phyloP scores from a whole-genome alignment of 495 filamentous ascomycete species.

The Penicillium fimorum region DNA sequence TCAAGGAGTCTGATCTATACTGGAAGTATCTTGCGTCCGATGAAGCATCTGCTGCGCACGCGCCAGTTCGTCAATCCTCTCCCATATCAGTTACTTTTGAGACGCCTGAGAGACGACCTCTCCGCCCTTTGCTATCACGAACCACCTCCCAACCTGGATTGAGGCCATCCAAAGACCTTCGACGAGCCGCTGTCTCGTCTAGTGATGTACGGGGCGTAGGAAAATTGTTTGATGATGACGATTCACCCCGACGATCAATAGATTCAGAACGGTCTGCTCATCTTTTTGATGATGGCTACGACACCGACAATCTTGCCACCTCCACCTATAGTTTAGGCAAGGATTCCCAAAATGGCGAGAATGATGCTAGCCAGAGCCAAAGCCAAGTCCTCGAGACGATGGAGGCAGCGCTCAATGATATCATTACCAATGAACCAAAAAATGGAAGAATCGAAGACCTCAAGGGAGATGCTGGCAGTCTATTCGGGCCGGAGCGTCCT shows the following conservation, averaged over 20 bases:
- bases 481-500: slow-evolving; percentile 46
- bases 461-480: slow-evolving; percentile 40
- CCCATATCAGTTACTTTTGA: slow-evolving; percentile 29
- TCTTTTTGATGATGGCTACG: slow-evolving; percentile 66
- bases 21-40: slow-evolving; percentile 94
- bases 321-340: slow-evolving; percentile 58
- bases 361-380: slow-evolving; percentile 46
- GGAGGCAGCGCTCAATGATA: slow-evolving; percentile 91
- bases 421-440: slow-evolving; percentile 76
- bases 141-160: slow-evolving; percentile 39
- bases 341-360: slow-evolving; percentile 50
- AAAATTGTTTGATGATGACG: slow-evolving; percentile 47
- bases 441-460: slow-evolving; percentile 63
- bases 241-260: slow-evolving; percentile 54
- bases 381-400: slow-evolving; percentile 79
- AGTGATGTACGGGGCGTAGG: slow-evolving; percentile 51
- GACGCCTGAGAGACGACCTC: slow-evolving; percentile 36
- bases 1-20: slow-evolving; percentile 88
- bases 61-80: slow-evolving; percentile 22
- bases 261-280: slow-evolving; percentile 54
- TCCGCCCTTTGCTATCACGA: slow-evolving; percentile 44
- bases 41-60: slow-evolving; percentile 56
- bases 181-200: slow-evolving; percentile 57
- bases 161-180: slow-evolving; percentile 46
- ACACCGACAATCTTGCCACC: slow-evolving; percentile 59